Conservation (phyloP, 805 yeast species). For the Kazachstania bromeliacearum region DNA sequence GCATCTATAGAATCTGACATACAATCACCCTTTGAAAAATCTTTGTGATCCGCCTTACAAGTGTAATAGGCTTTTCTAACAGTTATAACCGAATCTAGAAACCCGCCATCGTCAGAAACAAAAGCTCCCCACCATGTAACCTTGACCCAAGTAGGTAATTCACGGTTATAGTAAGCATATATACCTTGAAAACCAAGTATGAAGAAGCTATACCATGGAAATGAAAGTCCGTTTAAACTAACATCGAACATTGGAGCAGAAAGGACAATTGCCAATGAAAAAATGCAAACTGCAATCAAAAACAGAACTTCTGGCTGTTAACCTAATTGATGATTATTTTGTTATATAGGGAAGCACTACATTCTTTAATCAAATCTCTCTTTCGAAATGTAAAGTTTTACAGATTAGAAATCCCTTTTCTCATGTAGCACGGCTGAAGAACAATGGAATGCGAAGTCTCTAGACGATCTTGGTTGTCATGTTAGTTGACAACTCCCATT, state of each 20-base stretch:
- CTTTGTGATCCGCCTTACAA: background rate
- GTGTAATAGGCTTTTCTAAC: background rate
- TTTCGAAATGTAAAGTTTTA: too few species aligned
- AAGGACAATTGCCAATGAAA: background rate
- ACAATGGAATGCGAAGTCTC: too few species aligned
- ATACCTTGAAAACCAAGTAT: background rate
- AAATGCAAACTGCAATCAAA: background rate
- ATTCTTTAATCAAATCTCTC: too few species aligned
- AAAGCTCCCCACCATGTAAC: constrained; percentile 4
- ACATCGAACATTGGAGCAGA: background rate
- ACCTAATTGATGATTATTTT: too few species aligned
- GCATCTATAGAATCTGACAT: background rate
- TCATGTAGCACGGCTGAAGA: too few species aligned
- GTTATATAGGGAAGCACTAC: too few species aligned
- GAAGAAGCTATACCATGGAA: constrained; percentile 1
- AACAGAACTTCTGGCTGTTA: too few species aligned
- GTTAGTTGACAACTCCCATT: too few species aligned
- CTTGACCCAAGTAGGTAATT: constrained; percentile 1
- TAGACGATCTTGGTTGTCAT: too few species aligned
- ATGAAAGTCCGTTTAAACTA: too few species aligned
- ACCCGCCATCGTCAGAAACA: constrained; percentile 2
- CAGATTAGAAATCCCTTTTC: too few species aligned
- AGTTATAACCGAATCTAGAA: background rate
- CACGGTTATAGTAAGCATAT: background rate
- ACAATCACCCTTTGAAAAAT: background rate